Conservation (phyloP, 768 basidiomycete genomes). For the Atractiella rhizophila region DNA sequence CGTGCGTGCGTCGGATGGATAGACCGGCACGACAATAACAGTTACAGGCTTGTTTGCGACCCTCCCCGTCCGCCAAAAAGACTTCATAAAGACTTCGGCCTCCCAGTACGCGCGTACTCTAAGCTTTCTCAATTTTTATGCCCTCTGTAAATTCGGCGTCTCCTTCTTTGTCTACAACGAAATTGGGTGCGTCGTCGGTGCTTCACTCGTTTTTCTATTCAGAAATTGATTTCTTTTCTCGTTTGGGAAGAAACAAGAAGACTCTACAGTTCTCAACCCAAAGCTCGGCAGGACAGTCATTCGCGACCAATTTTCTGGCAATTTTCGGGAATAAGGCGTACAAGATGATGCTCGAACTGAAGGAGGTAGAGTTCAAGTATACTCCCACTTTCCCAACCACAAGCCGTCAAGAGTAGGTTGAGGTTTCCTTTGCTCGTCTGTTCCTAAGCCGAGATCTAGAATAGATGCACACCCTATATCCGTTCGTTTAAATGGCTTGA, state of each 20-base stretch:
- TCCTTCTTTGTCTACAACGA: constrained; percentile 46
- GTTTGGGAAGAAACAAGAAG: constrained; percentile 18
- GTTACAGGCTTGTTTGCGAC: constrained; percentile 48
- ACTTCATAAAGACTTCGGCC: constrained; percentile 64
- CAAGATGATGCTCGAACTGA: constrained; percentile 47
- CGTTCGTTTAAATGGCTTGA: constrained; percentile 44
- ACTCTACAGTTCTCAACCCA: constrained; percentile 45
- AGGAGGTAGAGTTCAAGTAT: too few species aligned
- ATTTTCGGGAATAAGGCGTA: constrained; percentile 67
- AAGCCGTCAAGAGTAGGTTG: too few species aligned
- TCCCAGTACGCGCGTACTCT: constrained; percentile 70
- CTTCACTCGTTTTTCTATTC: not conserved
- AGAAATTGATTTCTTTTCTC: not conserved
- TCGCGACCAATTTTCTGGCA: constrained; percentile 37
- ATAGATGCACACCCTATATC: too few species aligned
- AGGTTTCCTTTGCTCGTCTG: too few species aligned
- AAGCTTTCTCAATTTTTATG: constrained; percentile 61
- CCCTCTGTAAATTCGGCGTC: constrained; percentile 45
- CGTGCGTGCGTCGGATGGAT: constrained; percentile 2
- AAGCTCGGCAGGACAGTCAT: constrained; percentile 37
- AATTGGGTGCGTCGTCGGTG: not conserved
- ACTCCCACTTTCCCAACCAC: too few species aligned
- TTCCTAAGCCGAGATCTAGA: too few species aligned
- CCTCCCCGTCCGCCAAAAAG: constrained; percentile 73
- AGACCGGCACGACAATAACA: constrained; percentile 68